Evolutionary conservation across 306 rosid species (phyloP), one percentile per base, ranked within the genome.

Genomic region (Sicyos edulis): DNA sequence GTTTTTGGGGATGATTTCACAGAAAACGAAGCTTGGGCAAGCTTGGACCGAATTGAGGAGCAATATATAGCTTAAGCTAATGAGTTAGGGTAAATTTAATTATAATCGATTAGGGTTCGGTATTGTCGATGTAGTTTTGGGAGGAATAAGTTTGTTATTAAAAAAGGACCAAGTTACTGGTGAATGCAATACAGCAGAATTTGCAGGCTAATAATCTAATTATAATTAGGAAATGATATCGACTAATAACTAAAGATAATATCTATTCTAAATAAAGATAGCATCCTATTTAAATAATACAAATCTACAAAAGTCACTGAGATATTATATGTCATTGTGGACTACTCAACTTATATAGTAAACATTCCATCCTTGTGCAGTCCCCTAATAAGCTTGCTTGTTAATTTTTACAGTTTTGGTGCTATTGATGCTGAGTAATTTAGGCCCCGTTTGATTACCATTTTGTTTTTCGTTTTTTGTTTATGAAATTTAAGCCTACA

Each of bases 361-460:
- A 61, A 32, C 50, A 37, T 34, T 32, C 15, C 51, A 16, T 37
- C 50, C 45, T 62, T 62, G 51, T 62, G 24, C 70, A 4, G 29
- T 40, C 50, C n/a, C 70, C 19, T 4, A 64, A n/a, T n/a, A n/a
- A 44, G 54, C 71, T 65, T 20, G 32, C 53, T 19, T 65, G 71
- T 44, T 54, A 65, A 65, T 20, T 65, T 40, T 17, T 19, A 44
- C 54, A 11, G 71, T 65, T 65, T n/a, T n/a, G n/a, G 54, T 44
- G 37, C 17, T 44, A 65, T 65, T 44, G 37, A 10, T 65, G 71
- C 54, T 44, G 52, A 42, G 54, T 65, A 40, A 42, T 65, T 65
- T 40, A n/a, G n/a, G n/a, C n/a, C n/a, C n/a, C n/a, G n/a, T n/a
- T n/a, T n/a, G n/a, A n/a, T n/a, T n/a, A n/a, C n/a, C n/a, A n/a